phyloP scores from a whole-genome alignment of 1,139 yeast genomes.

The Yamadazyma siamensis region DNA sequence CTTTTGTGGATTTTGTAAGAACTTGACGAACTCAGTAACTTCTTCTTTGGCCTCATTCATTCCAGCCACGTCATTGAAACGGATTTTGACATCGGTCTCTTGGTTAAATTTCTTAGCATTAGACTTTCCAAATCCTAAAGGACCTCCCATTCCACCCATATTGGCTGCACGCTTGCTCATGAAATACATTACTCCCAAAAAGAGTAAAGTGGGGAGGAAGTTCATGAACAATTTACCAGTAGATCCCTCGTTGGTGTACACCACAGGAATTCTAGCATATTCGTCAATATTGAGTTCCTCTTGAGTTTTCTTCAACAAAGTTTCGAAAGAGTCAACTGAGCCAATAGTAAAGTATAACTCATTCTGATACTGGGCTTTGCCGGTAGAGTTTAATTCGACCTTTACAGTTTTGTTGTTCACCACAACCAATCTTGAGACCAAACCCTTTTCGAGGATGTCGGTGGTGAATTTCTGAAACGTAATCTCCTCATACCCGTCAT shows the following conservation, averaged over 20 bases:
- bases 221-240: slow-evolving; percentile 62
- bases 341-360: slow-evolving; percentile 70
- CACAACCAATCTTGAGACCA: slow-evolving; percentile 35
- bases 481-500: slow-evolving; percentile 28
- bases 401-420: slow-evolving; percentile 38
- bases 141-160: slow-evolving; percentile 61
- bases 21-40: slow-evolving; percentile 95
- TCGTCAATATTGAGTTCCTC: slow-evolving; percentile 61
- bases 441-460: slow-evolving; percentile 36
- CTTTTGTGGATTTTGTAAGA: slow-evolving; percentile 82
- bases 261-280: slow-evolving; percentile 75
- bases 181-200: slow-evolving; percentile 83
- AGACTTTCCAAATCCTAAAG: slow-evolving; percentile 78
- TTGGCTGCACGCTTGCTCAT: slow-evolving; percentile 54
- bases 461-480: slow-evolving; percentile 46
- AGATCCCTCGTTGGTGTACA: slow-evolving; percentile 69
- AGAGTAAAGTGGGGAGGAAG: slow-evolving; percentile 73
- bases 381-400: slow-evolving; percentile 39
- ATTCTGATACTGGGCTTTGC: slow-evolving; percentile 24
- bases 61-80: slow-evolving; percentile 94
- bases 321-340: slow-evolving; percentile 87
- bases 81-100: slow-evolving; percentile 84
- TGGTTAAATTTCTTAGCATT: slow-evolving; percentile 90
- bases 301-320: slow-evolving; percentile 73
- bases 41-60: slow-evolving; percentile 97